phyloP scores from a whole-genome alignment of 441 rosid species.

The Macaranga tanarius region DNA sequence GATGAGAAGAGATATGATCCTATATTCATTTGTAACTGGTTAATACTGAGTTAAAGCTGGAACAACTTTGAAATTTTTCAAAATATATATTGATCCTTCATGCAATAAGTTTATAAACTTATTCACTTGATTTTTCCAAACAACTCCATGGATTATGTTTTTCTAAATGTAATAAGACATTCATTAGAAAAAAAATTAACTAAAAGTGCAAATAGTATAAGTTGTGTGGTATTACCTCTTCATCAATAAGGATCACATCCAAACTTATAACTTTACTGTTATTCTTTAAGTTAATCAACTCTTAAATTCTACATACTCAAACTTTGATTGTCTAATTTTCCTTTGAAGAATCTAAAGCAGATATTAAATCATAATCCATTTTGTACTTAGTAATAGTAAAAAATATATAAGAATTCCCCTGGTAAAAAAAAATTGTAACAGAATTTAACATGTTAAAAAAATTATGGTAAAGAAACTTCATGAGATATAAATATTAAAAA shows the following conservation, averaged over 20 bases:
- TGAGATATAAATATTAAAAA: too few relatives aligned
- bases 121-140: neutral
- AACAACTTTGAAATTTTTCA: neutral
- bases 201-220: neutral
- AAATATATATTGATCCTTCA: neutral
- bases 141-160: neutral
- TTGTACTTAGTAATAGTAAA: too few relatives aligned
- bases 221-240: neutral
- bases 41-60: neutral
- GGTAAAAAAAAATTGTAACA: too few relatives aligned
- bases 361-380: neutral
- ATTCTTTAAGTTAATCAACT: neutral
- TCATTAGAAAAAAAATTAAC: neutral
- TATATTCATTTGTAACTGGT: neutral
- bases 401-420: too few relatives aligned
- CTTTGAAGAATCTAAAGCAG: neutral
- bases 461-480: too few relatives aligned
- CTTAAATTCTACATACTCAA: neutral
- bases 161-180: neutral
- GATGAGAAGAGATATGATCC: too few relatives aligned
- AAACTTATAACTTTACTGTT: neutral
- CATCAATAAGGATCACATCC: neutral
- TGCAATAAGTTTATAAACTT: neutral
- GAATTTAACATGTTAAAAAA: too few relatives aligned
- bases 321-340: neutral